phyloP scores from a whole-genome alignment of 176 grass and related monocot genomes.

The Rhynchospora tenuis region DNA sequence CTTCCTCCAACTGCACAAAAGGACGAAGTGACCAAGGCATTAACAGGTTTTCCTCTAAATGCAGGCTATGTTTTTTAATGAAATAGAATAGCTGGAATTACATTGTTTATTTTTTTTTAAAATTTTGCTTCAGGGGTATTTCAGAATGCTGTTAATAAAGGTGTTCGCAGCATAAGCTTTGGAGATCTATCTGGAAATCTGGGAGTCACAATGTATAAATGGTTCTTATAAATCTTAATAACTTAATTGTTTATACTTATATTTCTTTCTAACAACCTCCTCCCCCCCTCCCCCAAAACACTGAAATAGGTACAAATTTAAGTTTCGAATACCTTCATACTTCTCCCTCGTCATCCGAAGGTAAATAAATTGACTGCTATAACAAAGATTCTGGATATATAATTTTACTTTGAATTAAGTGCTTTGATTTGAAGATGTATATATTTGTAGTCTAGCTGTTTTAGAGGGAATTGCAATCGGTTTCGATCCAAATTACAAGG shows the following conservation, averaged over 20 bases:
- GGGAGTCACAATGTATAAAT: conserved; percentile 79
- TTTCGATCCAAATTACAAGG: conserved; percentile 94
- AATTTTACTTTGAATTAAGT: not conserved
- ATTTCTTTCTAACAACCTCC: not conserved
- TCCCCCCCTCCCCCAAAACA: not conserved
- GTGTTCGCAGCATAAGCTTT: conserved; percentile 95
- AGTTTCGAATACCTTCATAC: conserved; percentile 96
- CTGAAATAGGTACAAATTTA: conserved; percentile 91
- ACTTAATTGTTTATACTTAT: not conserved
- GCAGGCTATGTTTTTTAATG: not conserved
- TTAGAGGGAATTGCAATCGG: conserved; percentile 89
- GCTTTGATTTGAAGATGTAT: conserved; percentile 3
- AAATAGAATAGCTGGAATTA: not conserved
- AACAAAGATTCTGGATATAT: not conserved
- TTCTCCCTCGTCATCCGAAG: conserved; percentile 98
- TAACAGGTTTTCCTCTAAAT: conserved; percentile 61
- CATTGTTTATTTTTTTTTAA: not conserved
- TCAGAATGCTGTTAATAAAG: conserved; percentile 94
- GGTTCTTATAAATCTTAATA: conserved; percentile 19
- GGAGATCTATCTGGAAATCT: conserved; percentile 95
- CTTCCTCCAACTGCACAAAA: conserved; percentile 92
- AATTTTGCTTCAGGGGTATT: conserved; percentile 67
- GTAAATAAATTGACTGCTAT: conserved; percentile 30
- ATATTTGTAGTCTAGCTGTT: conserved; percentile 84
- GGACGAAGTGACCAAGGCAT: conserved; percentile 90